Percentiles rank a stretch among this genome's conserved stretches.
Evolutionary conservation across 2,329 filamentous ascomycete genomes (phyloP).

Genomic region (Penicillium sp.): DNA sequence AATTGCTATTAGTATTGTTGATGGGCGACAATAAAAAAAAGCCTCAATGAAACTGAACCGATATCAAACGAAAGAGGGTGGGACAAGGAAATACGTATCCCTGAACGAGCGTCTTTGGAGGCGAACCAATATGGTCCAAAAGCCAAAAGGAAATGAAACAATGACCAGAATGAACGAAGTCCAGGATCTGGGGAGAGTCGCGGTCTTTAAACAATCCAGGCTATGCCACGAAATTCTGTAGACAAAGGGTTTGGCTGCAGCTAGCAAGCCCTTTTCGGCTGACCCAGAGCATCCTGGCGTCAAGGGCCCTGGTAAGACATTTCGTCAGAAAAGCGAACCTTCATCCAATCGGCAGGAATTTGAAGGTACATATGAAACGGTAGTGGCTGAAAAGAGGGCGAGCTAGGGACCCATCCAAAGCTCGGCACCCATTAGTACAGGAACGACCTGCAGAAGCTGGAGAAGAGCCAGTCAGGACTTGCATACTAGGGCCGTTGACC

Average conservation of each 20-base stretch:
- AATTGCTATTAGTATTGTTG: slow-evolving; percentile 13
- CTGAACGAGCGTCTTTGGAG: slow-evolving; percentile 45
- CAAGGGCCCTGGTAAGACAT: slow-evolving; percentile 16
- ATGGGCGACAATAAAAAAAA: slow-evolving; percentile 18
- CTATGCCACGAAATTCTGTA: slow-evolving; percentile 2
- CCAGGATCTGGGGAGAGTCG: not conserved
- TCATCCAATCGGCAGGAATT: slow-evolving; percentile 16
- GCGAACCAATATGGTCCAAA: slow-evolving; percentile 26
- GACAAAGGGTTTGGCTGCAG: slow-evolving; percentile 1
- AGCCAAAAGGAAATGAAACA: slow-evolving; percentile 24
- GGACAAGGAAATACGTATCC: slow-evolving; percentile 12
- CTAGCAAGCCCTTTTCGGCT: not conserved
- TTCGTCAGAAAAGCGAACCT: slow-evolving; percentile 4
- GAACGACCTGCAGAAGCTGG: slow-evolving; percentile 15
- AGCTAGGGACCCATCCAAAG: slow-evolving; percentile 8
- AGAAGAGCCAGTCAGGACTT: slow-evolving; percentile 5
- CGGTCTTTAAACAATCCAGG: slow-evolving; percentile 3
- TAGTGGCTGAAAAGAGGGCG: slow-evolving; percentile 1
- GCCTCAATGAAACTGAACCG: not conserved
- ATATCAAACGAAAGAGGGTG: slow-evolving; percentile 6
- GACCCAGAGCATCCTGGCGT: not conserved
- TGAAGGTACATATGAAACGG: slow-evolving; percentile 14
- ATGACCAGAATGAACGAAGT: slow-evolving; percentile 3
- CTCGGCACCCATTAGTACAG: slow-evolving; percentile 20
- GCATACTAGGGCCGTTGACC: not conserved